Conservation (phyloP, 495 filamentous ascomycete species). For the Pyrenula aspistea region DNA sequence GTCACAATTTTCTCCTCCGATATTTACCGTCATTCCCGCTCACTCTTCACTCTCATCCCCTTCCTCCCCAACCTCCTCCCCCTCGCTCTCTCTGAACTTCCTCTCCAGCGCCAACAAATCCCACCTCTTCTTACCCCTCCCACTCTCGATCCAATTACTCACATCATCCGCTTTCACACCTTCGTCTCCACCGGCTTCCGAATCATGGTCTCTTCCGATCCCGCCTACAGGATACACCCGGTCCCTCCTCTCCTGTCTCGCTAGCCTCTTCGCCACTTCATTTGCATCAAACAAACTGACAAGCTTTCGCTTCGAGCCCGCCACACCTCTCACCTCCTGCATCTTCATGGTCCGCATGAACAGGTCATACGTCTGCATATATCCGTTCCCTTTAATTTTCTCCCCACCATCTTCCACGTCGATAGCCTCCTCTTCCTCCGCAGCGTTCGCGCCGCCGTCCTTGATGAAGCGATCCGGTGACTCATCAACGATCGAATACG, state of each 20-base stretch:
- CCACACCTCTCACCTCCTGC: constrained; percentile 6
- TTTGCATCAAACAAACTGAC: constrained; percentile 62
- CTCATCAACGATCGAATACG: constrained; percentile 1
- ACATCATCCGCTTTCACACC: neutral
- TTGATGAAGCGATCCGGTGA: constrained; percentile 12
- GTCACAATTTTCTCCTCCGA: too few relatives aligned
- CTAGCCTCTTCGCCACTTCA: constrained; percentile 55
- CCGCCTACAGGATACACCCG: neutral
- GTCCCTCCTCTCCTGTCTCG: constrained; percentile 13
- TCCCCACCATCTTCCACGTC: neutral
- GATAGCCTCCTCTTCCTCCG: neutral
- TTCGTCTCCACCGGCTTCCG: neutral
- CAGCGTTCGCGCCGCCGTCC: neutral
- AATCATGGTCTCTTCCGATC: neutral
- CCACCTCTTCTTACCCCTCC: neutral
- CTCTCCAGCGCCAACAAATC: neutral
- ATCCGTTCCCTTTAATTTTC: constrained; percentile 4
- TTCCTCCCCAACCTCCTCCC: too few relatives aligned
- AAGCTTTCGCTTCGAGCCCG: constrained; percentile 38
- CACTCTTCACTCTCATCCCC: too few relatives aligned
- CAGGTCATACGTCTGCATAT: constrained; percentile 11
- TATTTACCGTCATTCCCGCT: too few relatives aligned
- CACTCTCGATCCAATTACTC: neutral
- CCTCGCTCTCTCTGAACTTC: too few relatives aligned
- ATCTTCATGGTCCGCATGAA: constrained; percentile 8